A percentile compares a stretch with the other conserved stretches of the same genome.
Conservation (phyloP, 2,329 filamentous ascomycete species). For the Pyrenochaeta sp. region DNA sequence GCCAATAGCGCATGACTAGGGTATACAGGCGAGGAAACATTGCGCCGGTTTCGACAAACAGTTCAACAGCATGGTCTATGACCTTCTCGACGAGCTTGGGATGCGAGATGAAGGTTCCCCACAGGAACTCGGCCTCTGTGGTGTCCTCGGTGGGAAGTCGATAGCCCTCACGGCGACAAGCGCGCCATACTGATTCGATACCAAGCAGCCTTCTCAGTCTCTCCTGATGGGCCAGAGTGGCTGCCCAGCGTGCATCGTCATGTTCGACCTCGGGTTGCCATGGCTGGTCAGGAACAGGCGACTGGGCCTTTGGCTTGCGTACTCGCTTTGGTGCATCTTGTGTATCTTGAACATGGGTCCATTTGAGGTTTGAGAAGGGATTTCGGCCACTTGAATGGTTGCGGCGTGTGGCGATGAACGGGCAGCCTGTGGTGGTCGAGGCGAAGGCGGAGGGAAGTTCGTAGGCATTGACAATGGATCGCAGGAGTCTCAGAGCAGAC, state of each 20-base stretch:
- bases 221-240: conserved; percentile 51
- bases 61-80: conserved; percentile 49
- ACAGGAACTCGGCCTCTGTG: conserved; percentile 52
- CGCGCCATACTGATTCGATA: conserved; percentile 54
- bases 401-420: conserved; percentile 18
- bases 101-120: conserved; percentile 55
- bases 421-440: conserved; percentile 22
- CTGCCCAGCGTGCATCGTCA: conserved; percentile 47
- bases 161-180: conserved; percentile 45
- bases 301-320: no score
- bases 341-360: conserved; percentile 22
- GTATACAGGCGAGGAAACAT: conserved; percentile 52
- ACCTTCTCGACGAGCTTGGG: conserved; percentile 45
- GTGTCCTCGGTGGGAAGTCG: conserved; percentile 50
- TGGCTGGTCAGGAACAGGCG: no score
- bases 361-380: conserved; percentile 9
- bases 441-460: conserved; percentile 28
- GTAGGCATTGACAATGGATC: conserved; percentile 37
- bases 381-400: conserved; percentile 15
- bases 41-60: conserved; percentile 49
- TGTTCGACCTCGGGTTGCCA: background rate
- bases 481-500: conserved; percentile 51
- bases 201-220: conserved; percentile 52
- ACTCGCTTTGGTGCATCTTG: no score
- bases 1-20: conserved; percentile 53